A percentile compares a stretch with the other conserved stretches of the same genome.
Evolutionary conservation across 2,329 filamentous ascomycete species (phyloP).

Genomic region (Fusarium chaquense): DNA sequence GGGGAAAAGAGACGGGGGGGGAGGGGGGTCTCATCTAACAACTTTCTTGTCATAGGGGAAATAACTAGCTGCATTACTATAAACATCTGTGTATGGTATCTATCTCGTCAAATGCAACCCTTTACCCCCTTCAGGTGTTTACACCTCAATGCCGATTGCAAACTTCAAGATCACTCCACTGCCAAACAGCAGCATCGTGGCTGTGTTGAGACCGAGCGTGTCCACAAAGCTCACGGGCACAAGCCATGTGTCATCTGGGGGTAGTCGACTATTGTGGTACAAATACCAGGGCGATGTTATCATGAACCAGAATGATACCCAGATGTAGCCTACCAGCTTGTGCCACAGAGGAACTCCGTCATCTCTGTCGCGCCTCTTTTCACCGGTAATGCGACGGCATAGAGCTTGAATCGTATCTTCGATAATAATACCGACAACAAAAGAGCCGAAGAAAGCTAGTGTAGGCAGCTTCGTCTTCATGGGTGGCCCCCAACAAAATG

Average conservation of each 20-base stretch:
- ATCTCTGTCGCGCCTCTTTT: neutral
- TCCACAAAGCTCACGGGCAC: neutral
- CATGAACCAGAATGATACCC: neutral
- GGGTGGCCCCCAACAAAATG: neutral
- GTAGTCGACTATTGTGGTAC: neutral
- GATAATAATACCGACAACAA: neutral
- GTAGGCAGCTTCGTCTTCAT: neutral
- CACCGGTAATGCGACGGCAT: neutral
- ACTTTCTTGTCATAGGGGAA: neutral
- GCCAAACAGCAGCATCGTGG: neutral
- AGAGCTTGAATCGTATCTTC: neutral
- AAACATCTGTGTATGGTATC: neutral
- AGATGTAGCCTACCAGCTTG: neutral
- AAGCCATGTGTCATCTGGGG: neutral
- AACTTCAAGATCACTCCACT: neutral
- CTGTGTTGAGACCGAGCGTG: neutral
- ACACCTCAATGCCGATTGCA: neutral
- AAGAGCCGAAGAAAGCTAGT: neutral
- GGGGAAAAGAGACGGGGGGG: too few species aligned
- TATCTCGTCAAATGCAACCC: neutral
- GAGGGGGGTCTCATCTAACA: too few species aligned
- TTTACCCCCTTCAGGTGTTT: fast-evolving
- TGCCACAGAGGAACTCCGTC: neutral
- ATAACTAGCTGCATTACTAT: neutral
- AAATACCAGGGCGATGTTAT: neutral